Base-by-base conservation (phyloP, 2,329 filamentous ascomycete genomes). In the Ophiostoma piceae region DNA sequence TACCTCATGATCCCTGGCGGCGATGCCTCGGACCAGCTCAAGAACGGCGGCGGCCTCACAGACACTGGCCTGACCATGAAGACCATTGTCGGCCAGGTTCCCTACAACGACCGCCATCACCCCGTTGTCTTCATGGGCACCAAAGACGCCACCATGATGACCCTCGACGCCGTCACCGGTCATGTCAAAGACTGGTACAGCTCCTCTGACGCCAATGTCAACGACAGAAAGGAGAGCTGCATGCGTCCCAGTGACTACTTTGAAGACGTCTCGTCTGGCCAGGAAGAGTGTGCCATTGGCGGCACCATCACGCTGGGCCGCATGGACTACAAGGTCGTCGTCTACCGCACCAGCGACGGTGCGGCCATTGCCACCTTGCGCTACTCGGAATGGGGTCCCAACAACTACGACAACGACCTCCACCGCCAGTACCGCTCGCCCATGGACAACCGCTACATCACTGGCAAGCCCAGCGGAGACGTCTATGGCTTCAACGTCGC, bases 381-480 rank as follows among this genome's bases (percentile, higher is more conserved):
- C 74, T 99, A 96, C 77, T 91, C 92, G 12, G 95, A 99, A 78
- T 99, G 95, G 95, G 89, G 88, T 0, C 92, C 94, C 16, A 99
- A 99, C 79, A 96, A 90, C 71, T 91, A 89, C 72, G 94, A 99
- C 78, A 87, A 87, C 73, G 95, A 99, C 77, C 87, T 99, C 7
- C 89, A 92, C 75, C 87, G 87, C 67, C 92, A 98, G 76, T 95
- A 98, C 76, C 86, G 85, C 16, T 81, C 83, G 12, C 92, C 93
- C 0, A 89, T 94, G 77, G 94, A 98, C 77, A 89, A 91, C 74
- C 91, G 90, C 72, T 97, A 98, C 79, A 90, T 98, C 67, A 94
- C 94, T 74, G 92, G 90, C 74, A 88, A 89, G 74, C 91, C 93
- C 75, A 92, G 98, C 74, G 95, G 95, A 60, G 87, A 89, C 51